Conservation (phyloP, 176 grass and related monocot species). For the Melocanna baccifera region DNA sequence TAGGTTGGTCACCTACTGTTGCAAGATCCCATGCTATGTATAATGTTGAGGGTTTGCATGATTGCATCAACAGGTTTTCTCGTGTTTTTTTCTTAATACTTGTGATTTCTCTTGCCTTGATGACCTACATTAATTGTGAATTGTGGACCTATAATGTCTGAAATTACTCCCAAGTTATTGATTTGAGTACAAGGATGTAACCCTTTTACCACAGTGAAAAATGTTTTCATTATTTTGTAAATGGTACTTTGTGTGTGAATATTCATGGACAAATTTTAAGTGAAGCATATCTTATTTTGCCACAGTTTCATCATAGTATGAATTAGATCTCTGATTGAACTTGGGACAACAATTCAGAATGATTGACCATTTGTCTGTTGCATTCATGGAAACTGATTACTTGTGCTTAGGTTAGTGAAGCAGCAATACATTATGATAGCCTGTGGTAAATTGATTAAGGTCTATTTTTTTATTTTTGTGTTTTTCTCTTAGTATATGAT, state of each 20-base stretch:
- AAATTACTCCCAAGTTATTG: background rate
- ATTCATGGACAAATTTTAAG: background rate
- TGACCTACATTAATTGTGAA: background rate
- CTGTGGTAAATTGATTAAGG: conserved; percentile 5
- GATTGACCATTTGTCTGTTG: background rate
- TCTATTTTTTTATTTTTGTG: conserved; percentile 9
- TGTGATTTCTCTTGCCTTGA: background rate
- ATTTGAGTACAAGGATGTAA: background rate
- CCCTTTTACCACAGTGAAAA: background rate
- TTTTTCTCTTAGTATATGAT: conserved; percentile 81
- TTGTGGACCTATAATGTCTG: background rate
- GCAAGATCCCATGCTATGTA: background rate
- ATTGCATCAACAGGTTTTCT: background rate
- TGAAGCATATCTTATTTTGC: conserved; percentile 8
- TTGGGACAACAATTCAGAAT: background rate
- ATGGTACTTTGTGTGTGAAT: background rate
- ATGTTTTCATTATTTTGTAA: background rate
- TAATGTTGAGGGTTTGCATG: background rate
- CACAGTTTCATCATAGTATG: background rate
- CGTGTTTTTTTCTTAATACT: background rate
- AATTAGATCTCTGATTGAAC: conserved; percentile 26
- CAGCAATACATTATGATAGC: background rate
- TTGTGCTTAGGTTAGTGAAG: background rate
- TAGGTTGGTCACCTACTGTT: background rate
- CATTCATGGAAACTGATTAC: background rate